Base-by-base conservation (phyloP, 305 asterid species). In the Withania somnifera region DNA sequence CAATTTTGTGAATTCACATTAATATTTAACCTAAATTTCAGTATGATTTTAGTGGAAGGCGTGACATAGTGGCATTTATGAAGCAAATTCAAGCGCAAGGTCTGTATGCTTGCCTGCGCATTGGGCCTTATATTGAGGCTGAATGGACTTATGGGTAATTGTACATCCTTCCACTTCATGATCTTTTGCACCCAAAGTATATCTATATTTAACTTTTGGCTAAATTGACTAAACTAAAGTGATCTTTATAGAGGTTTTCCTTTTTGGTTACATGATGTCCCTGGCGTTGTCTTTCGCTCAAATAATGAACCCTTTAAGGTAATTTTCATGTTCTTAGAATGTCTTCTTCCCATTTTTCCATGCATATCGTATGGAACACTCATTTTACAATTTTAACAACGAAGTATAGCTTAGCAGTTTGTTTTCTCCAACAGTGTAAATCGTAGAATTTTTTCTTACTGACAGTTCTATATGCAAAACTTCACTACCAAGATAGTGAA, bases 101-200 rank as follows among this genome's bases (percentile, higher is more conserved):
- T 19, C 94, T 95, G 28, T 91, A 92, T 77, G 97, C 92, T 26
- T 90, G 89, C 85, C 91, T 93, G 60, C 91, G 99, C 1, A 91
- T 95, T n/a, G 99, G 99, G 3, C 99, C 98, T 7, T 95, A 85
- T 75, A 91, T 95, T 8, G 95, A 92, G 89, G 82, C 83, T 40
- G 99, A 95, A 91, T 95, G 99, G 99, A 84, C 84, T 40, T 93
- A 92, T 26, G 99, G 99, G 99, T 95, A 93, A 81, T 22, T 40
- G 61, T 45, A 58, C 64, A 63, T 36, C 1, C 45, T 67, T 36
- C 52, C 20, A 40, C 5, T 15, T 71, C 24, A 7, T 14, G 1
- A 8, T 73, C 36, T 28, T 75, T 24, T 76, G 80, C 63, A 76
- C 42, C 22, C 79, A 26, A 8, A 73, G 38, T 73, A 26, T 26